Evolutionary conservation across 2,329 filamentous ascomycete species (phyloP).

Genomic region (Curvularia verruculosa): DNA sequence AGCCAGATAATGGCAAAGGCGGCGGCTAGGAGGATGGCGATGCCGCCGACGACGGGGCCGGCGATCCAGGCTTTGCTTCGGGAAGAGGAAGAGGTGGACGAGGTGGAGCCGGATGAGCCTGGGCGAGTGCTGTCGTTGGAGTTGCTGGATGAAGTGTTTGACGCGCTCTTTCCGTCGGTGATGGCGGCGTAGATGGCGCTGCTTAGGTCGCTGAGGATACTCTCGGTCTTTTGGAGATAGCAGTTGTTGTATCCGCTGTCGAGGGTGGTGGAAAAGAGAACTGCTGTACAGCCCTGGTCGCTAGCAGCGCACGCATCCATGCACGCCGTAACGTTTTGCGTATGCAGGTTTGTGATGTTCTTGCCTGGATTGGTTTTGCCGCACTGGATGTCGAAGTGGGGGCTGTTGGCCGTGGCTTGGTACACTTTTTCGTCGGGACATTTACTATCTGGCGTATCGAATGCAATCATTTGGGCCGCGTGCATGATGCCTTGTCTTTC

Average conservation of each 20-base stretch:
- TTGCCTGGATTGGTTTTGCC: conserved; percentile 36
- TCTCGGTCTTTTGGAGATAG: conserved; percentile 42
- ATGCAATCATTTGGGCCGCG: conserved; percentile 32
- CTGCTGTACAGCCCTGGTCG: conserved; percentile 32
- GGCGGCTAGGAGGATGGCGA: conserved; percentile 25
- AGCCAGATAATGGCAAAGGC: conserved; percentile 25
- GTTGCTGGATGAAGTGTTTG: conserved; percentile 4
- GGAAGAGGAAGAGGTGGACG: neutral
- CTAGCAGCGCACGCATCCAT: conserved; percentile 38
- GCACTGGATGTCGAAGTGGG: conserved; percentile 39
- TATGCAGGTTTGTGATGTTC: conserved; percentile 39
- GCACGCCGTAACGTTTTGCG: conserved; percentile 36
- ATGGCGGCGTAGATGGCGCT: conserved; percentile 32
- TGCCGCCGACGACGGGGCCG: conserved; percentile 33
- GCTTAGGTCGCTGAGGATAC: conserved; percentile 24
- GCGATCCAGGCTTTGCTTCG: conserved; percentile 38
- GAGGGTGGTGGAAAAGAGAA: conserved; percentile 36
- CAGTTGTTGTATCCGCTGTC: conserved; percentile 39
- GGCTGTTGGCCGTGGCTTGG: conserved; percentile 14
- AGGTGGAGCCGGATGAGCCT: neutral
- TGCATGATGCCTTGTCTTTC: conserved; percentile 28
- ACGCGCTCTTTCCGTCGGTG: conserved; percentile 11
- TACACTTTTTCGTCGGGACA: conserved; percentile 29
- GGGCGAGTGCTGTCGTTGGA: neutral
- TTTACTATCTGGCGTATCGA: conserved; percentile 28